Base-by-base conservation (phyloP, 805 yeast species). In the Saturnispora bothae region DNA sequence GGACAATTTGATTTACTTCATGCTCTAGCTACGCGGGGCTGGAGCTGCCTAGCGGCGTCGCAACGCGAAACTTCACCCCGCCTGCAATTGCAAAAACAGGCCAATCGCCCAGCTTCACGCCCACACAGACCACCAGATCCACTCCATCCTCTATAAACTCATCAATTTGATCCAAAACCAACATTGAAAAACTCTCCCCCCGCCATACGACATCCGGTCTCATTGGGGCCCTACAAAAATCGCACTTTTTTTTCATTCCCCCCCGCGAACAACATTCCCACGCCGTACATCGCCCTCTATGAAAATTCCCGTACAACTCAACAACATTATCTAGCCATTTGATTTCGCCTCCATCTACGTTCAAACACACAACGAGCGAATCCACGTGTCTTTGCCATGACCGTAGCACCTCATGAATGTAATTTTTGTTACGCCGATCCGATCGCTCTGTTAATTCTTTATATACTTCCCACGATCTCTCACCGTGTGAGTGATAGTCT, bases 191-290 rank as follows among this genome's bases (percentile, higher is more conserved):
- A 13, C 85, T 69, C 57, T 86, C 96, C n/a, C 96, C 96, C 59
- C 81, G 84, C 96, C 95, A 86, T 5, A 85, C 88, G 3, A 86
- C 94, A 0, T 92, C 95, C 0, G 96, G 96, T 17, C 96, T 64
- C 41, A 86, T 59, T 10, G 81, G 53, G 0, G 78, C 79, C 4
- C 65, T 53, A 53, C 96, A 86, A 9, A 60, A 60, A 0, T 95
- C 95, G 54, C 96, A 86, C 8, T 28, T 68, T 1, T 95, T 95
- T 9, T 58, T 68, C 49, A 77, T 74, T 42, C 63, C 55, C 10
- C 35, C 29, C n/a, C 59, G 52, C 50, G 69, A 82, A 25, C 73
- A 71, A 59, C 96, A 86, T 42, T 63, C 62, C 56, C 83, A 83
- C 28, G 73, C 72, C 1, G 95, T 83, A 58, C 96, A 86, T 48